Evolutionary conservation across 345 rosid genomes (phyloP).

Genomic region (Salix caprea): DNA sequence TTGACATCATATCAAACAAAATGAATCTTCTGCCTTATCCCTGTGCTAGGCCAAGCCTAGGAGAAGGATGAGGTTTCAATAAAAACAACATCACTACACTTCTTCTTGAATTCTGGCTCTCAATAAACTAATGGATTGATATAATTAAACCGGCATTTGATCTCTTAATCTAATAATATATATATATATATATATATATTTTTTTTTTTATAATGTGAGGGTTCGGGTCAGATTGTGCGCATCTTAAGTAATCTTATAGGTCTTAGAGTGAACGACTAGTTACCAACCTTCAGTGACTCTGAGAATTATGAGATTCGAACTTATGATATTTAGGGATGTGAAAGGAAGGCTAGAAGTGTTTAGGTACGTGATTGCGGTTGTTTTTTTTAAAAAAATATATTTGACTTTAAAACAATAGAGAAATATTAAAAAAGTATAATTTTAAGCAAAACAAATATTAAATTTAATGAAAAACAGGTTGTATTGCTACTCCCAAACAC

Average conservation of each 20-base stretch:
- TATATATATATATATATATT: too few species aligned
- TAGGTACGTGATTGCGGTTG: fast-evolving
- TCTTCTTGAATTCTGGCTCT: too few species aligned
- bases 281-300: too few species aligned
- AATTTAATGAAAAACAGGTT: too few species aligned
- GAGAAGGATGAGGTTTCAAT: background rate
- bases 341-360: too few species aligned
- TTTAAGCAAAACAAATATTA: too few species aligned
- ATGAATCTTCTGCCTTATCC: background rate
- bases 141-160: background rate
- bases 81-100: background rate
- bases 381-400: fast-evolving
- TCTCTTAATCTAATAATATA: background rate
- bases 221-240: fast-evolving
- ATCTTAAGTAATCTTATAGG: fast-evolving
- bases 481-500: too few species aligned
- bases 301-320: too few species aligned
- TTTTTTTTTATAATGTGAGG: too few species aligned
- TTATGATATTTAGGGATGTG: fast-evolving
- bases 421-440: too few species aligned
- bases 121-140: background rate
- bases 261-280: too few species aligned
- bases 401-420: fast-evolving
- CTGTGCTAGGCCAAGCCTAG: background rate
- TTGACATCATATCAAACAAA: background rate